Conservation (phyloP, 257 asterid genomes). For the Parsonsia alboflavescens region DNA sequence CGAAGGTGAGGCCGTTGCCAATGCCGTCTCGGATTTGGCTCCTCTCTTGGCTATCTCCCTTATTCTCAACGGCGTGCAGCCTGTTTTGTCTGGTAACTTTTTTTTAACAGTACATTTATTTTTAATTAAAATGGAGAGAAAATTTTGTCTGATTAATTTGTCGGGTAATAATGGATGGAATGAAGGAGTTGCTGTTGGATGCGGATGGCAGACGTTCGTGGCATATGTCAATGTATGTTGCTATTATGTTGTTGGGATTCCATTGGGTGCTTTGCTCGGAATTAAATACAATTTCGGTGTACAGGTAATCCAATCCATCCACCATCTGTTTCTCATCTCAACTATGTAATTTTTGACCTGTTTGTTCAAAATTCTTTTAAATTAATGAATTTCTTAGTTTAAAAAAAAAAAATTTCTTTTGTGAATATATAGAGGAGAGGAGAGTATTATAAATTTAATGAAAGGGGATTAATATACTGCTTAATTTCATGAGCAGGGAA, state of each 20-base stretch:
- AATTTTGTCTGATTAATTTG: no score
- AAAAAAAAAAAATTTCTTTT: no score
- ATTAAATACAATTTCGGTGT: conserved; percentile 24
- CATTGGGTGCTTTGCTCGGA: conserved; percentile 26
- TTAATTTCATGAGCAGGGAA: conserved; percentile 15
- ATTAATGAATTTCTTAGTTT: no score
- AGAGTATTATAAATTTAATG: no score
- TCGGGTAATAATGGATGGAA: neutral
- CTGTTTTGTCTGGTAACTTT: conserved; percentile 60
- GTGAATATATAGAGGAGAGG: no score
- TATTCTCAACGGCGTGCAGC: conserved; percentile 66
- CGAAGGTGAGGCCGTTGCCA: conserved; percentile 43
- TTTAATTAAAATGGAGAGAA: no score
- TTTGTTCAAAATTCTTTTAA: no score
- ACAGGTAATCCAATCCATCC: conserved; percentile 1
- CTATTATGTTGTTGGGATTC: conserved; percentile 29
- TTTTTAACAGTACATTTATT: no score
- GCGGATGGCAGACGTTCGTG: conserved; percentile 38
- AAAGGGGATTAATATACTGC: neutral
- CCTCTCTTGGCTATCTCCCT: conserved; percentile 50
- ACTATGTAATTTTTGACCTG: no score
- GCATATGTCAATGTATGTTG: conserved; percentile 32
- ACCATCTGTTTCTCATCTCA: no score
- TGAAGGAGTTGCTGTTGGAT: conserved; percentile 39
- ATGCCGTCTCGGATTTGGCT: conserved; percentile 50